Base-by-base conservation (phyloP, 768 basidiomycete species). In the Agaricus blazei region DNA sequence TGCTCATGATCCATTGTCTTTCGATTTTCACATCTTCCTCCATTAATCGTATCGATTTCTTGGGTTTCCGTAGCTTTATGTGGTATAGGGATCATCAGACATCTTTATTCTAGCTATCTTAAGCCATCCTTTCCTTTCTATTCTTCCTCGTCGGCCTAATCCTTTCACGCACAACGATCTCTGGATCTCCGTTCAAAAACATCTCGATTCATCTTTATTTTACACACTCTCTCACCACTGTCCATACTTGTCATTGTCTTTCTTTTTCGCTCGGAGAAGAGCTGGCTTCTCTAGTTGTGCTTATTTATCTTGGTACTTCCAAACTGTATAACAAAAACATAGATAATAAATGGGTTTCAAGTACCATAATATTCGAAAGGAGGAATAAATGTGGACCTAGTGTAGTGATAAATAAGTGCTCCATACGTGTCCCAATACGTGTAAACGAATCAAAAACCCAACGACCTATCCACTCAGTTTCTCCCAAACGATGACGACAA, bases 401-500 rank as follows among this genome's bases (percentile, higher is more conserved):
- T 41, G 40, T 15, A 41, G 48, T 23, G 36, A 23, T 45, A 45
- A 45, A 45, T 45, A 45, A 8, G 44, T 28, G 19, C 26, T 24
- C 44, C 11, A 26, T 23, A 28, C 34, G 34, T 34, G 34, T 34
- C 34, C 34, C 2, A 43, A 43, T 4, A n/a, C 3, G 6, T 14
- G 12, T n/a, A 45, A 19, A 40, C 14, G 43, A 45, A 45, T 7
- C 19, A 45, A 36, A 44, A 27, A 36, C n/a, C 12, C 49, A 34
- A 42, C 29, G 28, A 42, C 54, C 54, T 28, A 61, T 51, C 66
- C 78, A 60, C 75, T 76, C 52, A 84, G 70, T 67, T 95, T 95
- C 66, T 83, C 83, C 83, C 88, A 93, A 6, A 90, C 67, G 52
- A 96, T 87, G 60, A 94, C 75, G 26, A 74, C 74, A 59, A 98